Evolutionary conservation across 225 moss, liverwort and hornwort species (phyloP).

Genomic region (Sphagnum tenellum): DNA sequence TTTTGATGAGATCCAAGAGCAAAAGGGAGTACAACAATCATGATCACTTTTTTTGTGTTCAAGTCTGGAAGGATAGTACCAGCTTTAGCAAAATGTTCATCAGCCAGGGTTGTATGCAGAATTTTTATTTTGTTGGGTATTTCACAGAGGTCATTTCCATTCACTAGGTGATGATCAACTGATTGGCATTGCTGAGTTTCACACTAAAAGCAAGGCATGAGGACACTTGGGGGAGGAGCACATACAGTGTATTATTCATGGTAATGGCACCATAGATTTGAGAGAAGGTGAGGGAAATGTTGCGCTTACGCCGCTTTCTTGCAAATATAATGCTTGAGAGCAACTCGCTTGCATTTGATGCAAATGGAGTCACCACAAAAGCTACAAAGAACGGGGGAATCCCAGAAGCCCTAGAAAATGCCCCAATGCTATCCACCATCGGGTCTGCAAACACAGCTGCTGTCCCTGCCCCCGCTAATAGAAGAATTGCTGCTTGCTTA

Average conservation of each 20-base stretch:
- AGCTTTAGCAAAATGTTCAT: no score
- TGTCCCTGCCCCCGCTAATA: conserved; percentile 48
- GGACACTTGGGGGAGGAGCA: neutral
- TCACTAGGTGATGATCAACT: no score
- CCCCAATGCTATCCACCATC: conserved; percentile 78
- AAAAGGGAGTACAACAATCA: no score
- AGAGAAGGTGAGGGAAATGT: conserved; percentile 88
- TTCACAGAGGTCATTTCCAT: no score
- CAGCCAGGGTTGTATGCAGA: no score
- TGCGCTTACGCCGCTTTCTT: conserved; percentile 50
- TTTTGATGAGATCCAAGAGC: no score
- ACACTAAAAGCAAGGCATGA: no score
- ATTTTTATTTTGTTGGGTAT: no score
- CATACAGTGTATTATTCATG: conserved; percentile 91
- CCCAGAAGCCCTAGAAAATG: conserved; percentile 62
- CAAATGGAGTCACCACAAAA: conserved; percentile 84
- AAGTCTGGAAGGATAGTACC: no score
- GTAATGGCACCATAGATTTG: conserved; percentile 95
- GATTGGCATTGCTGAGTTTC: no score
- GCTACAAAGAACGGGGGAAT: conserved; percentile 98
- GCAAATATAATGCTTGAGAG: conserved; percentile 91
- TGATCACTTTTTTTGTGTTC: no score
- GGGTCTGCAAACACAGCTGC: conserved; percentile 88
- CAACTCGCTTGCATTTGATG: conserved; percentile 94
- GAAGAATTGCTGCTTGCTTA: conserved; percentile 40